Evolutionary conservation across 768 basidiomycete genomes (phyloP).

Genomic region (Pilatotrama ljubarskyi): DNA sequence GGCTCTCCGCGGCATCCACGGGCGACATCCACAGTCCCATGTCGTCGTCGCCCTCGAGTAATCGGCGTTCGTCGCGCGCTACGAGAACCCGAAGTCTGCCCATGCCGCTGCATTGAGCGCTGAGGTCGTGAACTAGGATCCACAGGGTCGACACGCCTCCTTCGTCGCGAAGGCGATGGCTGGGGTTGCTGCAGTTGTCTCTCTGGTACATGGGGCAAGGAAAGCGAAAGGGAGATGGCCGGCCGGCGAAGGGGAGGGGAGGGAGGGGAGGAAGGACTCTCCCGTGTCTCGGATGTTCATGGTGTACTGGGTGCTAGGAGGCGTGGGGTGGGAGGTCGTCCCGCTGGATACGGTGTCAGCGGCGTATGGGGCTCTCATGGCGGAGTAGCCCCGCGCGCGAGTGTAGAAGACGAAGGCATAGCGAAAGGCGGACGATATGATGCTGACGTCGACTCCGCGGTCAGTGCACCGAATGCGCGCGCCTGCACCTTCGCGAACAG

Average conservation of each 20-base stretch:
- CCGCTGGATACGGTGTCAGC: background rate
- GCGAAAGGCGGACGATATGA: background rate
- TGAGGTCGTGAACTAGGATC: slow-evolving; percentile 12
- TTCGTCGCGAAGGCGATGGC: background rate
- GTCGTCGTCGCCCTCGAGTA: too few relatives aligned
- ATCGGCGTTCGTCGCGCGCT: too few relatives aligned
- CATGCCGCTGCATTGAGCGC: background rate
- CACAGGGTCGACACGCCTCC: slow-evolving; percentile 16
- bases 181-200: background rate
- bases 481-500: background rate
- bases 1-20: too few relatives aligned
- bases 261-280: slow-evolving; percentile 12
- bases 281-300: slow-evolving; percentile 9
- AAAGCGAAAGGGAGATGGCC: slow-evolving; percentile 1
- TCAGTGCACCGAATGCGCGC: background rate
- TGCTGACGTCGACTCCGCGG: background rate
- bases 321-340: background rate
- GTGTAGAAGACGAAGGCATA: background rate
- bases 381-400: background rate
- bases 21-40: too few relatives aligned
- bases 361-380: too few relatives aligned
- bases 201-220: background rate
- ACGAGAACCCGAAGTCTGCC: too few relatives aligned
- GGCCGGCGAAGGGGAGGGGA: slow-evolving; percentile 10
- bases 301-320: background rate